Base-by-base conservation (phyloP, 2,329 filamentous ascomycete species). In the Fusarium heterosporum region DNA sequence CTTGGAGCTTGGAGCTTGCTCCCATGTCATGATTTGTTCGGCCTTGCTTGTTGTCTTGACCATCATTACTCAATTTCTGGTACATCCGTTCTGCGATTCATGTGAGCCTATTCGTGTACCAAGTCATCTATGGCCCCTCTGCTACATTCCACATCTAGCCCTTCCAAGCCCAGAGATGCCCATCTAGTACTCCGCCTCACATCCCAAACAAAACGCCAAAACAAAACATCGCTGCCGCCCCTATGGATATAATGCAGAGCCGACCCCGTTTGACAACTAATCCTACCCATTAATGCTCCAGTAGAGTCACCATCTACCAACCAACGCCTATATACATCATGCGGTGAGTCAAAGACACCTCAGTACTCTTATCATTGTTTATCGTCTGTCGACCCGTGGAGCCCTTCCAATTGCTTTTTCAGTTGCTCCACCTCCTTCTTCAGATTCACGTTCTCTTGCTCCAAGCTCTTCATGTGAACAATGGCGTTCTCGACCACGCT, bases 401-500 rank as follows among this genome's bases (percentile, higher is more conserved):
- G 48, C 46, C 72, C 73, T 43, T 76, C 74, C 30, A 80, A 58
- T 43, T 74, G 73, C 32, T 63, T 70, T 60, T 73, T 79, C 26
- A 80, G 56, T 49, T 73, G 70, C 17, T 73, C 62, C 17, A 92
- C 73, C 75, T 87, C 88, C 70, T 84, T 85, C 74, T 92, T 91
- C 16, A 90, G 87, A 55, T 85, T 84, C 25, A 85, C 85, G 14
- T 93, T 86, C 75, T 96, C 91, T 71, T 87, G 82, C 78, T 96
- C 89, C 63, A 99, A 79, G 61, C 89, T 86, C 78, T 93, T 95
- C 80, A 99, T 97, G 75, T 98, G 97, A 57, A 94, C 90, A 72
- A 98, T 98, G 2, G 96, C 96, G 79, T 92, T 90, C 79, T 99
- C 96, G n/a, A 99, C 96, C 1, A 96, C 97, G 70, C 92, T 97